Conservation (phyloP, 1,284 basidiomycete genomes). For the Tylopilus sp. region DNA sequence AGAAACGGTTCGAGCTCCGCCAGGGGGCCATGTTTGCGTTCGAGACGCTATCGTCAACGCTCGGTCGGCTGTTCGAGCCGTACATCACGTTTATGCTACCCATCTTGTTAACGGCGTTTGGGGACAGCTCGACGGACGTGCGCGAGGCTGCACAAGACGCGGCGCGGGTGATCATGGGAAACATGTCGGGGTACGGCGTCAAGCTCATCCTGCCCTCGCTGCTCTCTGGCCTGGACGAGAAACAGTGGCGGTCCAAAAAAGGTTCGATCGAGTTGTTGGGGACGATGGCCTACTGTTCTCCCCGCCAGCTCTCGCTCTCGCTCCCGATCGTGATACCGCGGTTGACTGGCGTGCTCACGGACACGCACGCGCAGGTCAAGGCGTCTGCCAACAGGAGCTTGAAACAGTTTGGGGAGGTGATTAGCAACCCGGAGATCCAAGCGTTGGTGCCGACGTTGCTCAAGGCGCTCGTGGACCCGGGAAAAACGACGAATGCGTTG, state of each 20-base stretch:
- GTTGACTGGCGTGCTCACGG: constrained; percentile 91
- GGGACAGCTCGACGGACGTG: constrained; percentile 88
- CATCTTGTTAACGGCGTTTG: constrained; percentile 83
- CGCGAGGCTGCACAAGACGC: constrained; percentile 95
- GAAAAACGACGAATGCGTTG: constrained; percentile 85
- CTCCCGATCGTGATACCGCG: constrained; percentile 96
- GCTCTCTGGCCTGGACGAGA: constrained; percentile 91
- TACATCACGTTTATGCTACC: constrained; percentile 89
- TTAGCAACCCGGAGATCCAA: constrained; percentile 94
- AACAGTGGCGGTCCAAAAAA: constrained; percentile 99
- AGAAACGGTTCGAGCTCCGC: constrained; percentile 80
- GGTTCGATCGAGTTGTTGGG: constrained; percentile 97
- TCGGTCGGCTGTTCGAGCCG: constrained; percentile 91
- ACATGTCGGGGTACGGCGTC: constrained; percentile 91
- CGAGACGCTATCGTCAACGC: constrained; percentile 83
- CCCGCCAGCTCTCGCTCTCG: constrained; percentile 91
- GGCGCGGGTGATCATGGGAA: constrained; percentile 92
- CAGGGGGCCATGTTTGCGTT: constrained; percentile 97
- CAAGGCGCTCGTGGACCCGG: constrained; percentile 95
- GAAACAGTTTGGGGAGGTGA: constrained; percentile 97
- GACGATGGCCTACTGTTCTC: constrained; percentile 99
- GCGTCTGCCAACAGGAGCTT: constrained; percentile 91
- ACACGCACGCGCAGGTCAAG: constrained; percentile 97
- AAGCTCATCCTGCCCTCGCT: constrained; percentile 93
- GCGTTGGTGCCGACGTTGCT: constrained; percentile 88